A percentile compares a stretch with the other conserved stretches of the same genome.
Conservation (phyloP, 768 basidiomycete species). For the Pleurotus tuber-regium region DNA sequence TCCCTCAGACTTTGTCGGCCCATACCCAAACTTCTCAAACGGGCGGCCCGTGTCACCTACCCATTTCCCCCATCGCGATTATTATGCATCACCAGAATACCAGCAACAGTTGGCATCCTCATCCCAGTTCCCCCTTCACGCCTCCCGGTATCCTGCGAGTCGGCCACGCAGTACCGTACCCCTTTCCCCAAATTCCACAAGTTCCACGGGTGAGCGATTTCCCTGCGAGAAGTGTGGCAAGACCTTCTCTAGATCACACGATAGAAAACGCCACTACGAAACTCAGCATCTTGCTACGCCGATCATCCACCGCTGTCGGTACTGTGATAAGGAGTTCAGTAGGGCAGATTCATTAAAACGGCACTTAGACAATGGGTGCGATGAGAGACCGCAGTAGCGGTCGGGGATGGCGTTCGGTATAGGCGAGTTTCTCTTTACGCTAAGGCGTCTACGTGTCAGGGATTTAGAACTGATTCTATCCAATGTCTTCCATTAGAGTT, state of each 20-base stretch:
- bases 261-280: conserved; percentile 79
- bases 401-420: not conserved
- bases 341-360: conserved; percentile 78
- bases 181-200: conserved; percentile 32
- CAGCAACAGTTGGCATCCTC: conserved; percentile 1
- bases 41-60: conserved; percentile 19
- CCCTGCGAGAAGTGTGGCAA: conserved; percentile 74
- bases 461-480: not conserved
- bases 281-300: conserved; percentile 69
- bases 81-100: not conserved
- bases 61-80: conserved; percentile 5
- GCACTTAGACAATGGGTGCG: conserved; percentile 80
- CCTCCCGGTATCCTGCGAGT: conserved; percentile 24
- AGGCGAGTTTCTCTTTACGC: not conserved
- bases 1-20: conserved; percentile 39
- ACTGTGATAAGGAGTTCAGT: conserved; percentile 77
- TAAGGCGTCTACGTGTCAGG: conserved; percentile 4
- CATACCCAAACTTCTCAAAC: conserved; percentile 26
- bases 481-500: conserved; percentile 7
- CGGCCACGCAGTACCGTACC: conserved; percentile 36
- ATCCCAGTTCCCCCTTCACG: not conserved
- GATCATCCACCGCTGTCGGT: conserved; percentile 65
- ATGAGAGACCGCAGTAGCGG: conserved; percentile 47
- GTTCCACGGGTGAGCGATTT: conserved; percentile 58
- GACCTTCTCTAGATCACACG: conserved; percentile 78